phyloP scores from a whole-genome alignment of 352 stramenopile species.

The Peronospora tabacina region DNA sequence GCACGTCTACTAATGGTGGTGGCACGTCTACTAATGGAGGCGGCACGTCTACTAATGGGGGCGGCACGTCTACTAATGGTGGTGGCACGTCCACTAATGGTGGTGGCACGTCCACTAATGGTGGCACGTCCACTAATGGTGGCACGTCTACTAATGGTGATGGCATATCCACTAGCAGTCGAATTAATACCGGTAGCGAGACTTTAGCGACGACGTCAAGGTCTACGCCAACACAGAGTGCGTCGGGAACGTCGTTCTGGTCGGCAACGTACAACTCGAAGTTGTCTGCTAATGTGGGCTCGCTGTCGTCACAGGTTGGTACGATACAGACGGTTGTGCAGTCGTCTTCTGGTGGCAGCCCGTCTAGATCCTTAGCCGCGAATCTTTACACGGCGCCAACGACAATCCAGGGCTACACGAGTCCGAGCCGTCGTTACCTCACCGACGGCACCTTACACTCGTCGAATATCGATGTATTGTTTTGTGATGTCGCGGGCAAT shows the following conservation, averaged over 20 bases:
- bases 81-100: too few species aligned
- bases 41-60: slow-evolving; percentile 5
- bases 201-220: slow-evolving; percentile 18
- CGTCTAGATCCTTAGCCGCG: slow-evolving; percentile 11
- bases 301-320: slow-evolving; percentile 41
- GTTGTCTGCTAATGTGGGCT: slow-evolving; percentile 41
- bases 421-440: slow-evolving; percentile 35
- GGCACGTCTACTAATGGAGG: neutral
- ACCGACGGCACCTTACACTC: slow-evolving; percentile 21
- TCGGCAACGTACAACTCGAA: slow-evolving; percentile 44
- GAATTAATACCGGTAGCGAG: neutral
- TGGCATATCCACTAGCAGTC: slow-evolving; percentile 3
- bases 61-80: slow-evolving; percentile 11
- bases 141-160: neutral
- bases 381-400: slow-evolving; percentile 43
- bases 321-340: slow-evolving; percentile 53
- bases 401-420: slow-evolving; percentile 35
- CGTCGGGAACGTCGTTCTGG: slow-evolving; percentile 31
- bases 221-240: slow-evolving; percentile 24
- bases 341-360: slow-evolving; percentile 33
- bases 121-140: neutral
- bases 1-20: neutral
- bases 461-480: slow-evolving; percentile 46
- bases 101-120: too few species aligned
- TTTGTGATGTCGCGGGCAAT: slow-evolving; percentile 66